Base-by-base conservation (phyloP, 768 basidiomycete genomes). In the Agaricus subrufescens region DNA sequence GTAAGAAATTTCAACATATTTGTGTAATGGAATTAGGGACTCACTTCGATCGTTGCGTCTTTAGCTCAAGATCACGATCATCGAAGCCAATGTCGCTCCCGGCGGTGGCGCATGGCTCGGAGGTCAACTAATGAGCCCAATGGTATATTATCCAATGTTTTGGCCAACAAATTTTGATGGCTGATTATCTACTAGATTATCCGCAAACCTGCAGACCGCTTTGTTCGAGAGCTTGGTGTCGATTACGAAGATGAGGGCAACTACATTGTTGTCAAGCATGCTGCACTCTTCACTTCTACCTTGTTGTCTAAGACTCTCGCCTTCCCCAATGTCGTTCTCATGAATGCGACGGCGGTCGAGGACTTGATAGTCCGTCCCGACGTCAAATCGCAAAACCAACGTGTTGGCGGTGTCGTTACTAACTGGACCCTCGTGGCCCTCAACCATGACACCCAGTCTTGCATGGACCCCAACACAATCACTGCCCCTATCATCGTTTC, bases 321-420 rank as follows among this genome's bases (percentile, higher is more conserved):
- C 11, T 71, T 85, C 61, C 84, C 84, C 14, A 89, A 89, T 61
- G 85, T 89, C 49, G 81, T 85, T 31, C 69, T 89, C 69, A 81
- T 89, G 76, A 89, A 89, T 70, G 86, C 86, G 26, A 91, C 88
- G 3, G 83, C 87, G 6, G 86, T 87, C n/a, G 88, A 91, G 67
- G 89, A 91, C 66, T 78, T 91, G 46, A 84, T 91, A 69, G 79
- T 87, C 52, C 80, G 80, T 61, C 74, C 75, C 46, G 87, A 86
- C 72, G 74, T 81, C 69, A 65, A 73, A 61, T 49, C 54, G 1
- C 47, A 34, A 26, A 67, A 73, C 39, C 65, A 82, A 71, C 66
- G 79, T 46, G 67, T 83, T 52, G 66, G 80, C 58, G 69, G 83
- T 60, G 74, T 85, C 58, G 72, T 81, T 34, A 70, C 83, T 62